These are phyloP conservation scores for Pseudogymnoascus destructans DNA, from an alignment of 2,329 filamentous ascomycete species.

Conservation along the genomic window DNA sequence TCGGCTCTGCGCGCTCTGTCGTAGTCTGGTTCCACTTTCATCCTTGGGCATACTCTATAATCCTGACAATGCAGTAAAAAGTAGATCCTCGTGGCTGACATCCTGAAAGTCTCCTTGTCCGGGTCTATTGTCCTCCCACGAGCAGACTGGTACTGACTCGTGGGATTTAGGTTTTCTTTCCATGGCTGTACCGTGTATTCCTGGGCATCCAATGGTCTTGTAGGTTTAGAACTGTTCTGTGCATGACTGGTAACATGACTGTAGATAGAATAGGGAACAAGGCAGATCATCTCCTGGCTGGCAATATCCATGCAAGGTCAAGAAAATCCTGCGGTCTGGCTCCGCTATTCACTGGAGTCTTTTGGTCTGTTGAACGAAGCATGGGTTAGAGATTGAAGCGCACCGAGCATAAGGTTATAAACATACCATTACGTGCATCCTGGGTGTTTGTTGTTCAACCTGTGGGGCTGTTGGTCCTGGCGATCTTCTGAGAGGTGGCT, in stretches of 20 bases:
- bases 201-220: slow-evolving; percentile 11
- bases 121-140: slow-evolving; percentile 6
- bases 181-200: slow-evolving; percentile 14
- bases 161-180: background rate
- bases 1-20: slow-evolving; percentile 1
- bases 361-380: slow-evolving; percentile 5
- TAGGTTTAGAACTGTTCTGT: slow-evolving; percentile 10
- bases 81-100: background rate
- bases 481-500: background rate
- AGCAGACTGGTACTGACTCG: slow-evolving; percentile 8
- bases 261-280: slow-evolving; percentile 6
- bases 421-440: slow-evolving; percentile 6
- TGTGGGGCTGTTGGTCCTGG: slow-evolving; percentile 6
- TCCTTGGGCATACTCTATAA: slow-evolving; percentile 8
- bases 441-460: background rate
- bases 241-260: slow-evolving; percentile 23
- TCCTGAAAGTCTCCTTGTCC: background rate
- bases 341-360: slow-evolving; percentile 10
- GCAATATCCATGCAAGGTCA: slow-evolving; percentile 9
- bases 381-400: slow-evolving; percentile 3
- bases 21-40: background rate
- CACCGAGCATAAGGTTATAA: background rate
- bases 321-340: slow-evolving; percentile 10
- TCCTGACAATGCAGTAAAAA: slow-evolving; percentile 6
- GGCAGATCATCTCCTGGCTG: slow-evolving; percentile 7